Base-by-base conservation (phyloP, 1,284 basidiomycete genomes). In the Cutaneotrichosporon sp. region DNA sequence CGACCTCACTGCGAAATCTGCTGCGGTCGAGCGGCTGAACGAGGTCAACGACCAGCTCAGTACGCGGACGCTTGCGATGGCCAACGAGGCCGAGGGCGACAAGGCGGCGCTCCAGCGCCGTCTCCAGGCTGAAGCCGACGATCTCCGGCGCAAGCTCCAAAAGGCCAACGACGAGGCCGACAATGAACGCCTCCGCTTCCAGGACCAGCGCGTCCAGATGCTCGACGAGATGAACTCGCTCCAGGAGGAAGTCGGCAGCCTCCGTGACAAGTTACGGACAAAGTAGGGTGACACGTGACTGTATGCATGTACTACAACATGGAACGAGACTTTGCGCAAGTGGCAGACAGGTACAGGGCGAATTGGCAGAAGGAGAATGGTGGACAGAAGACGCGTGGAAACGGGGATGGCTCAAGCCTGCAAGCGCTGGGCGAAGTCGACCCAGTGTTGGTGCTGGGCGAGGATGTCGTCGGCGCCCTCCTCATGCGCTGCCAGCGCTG, bases 41-140 rank as follows among this genome's bases (percentile, higher is more conserved):
- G 85, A 88, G 46, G 85, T 84, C 12, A 92, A 92, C 72, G 82
- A 85, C 54, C 74, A 79, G 2, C 80, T 92, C 35, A 88, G 84
- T 46, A 83, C 87, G 7, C 80, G 81, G 45, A 81, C 85, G 8
- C 77, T 90, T 4, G 75, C 81, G 7, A 80, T 92, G 20, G 88
- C 88, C 1, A 84, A 85, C 61, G 87, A 90, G 61, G 86, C 82
- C 1, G 85, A 74, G 49, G 48, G 57, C 14, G 73, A 73, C 45
- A 70, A 68, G 52, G 42, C 45, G 1, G 47, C 52, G 0, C 43
- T 73, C 38, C 55, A 59, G 39, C 53, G 41, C 10, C 62, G 60
- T 21, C 55, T 70, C 33, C 57, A 68, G 48, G 51, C 44, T 4
- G 70, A 75, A 58, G 54, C 75, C 17, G 68, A 68, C 7, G 56